These are phyloP conservation scores for Sutorius eximius DNA, from an alignment of 1,284 basidiomycete genomes.

Conservation along the genomic window DNA sequence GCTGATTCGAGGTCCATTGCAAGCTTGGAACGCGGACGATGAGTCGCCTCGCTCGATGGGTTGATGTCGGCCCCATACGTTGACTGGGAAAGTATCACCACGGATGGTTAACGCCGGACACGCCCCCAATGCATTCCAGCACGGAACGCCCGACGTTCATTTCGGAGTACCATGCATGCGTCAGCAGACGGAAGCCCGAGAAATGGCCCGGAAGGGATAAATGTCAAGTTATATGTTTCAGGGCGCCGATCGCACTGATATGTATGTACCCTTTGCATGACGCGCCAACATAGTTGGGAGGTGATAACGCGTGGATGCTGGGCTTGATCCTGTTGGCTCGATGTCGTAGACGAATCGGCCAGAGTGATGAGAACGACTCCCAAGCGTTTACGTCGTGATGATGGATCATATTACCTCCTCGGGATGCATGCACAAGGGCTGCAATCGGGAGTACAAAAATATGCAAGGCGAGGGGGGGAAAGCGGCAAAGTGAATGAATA, in stretches of 20 bases:
- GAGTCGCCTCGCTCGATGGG: not conserved
- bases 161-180: not conserved
- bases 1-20: not conserved
- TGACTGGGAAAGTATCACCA: not conserved
- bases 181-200: not conserved
- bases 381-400: not conserved
- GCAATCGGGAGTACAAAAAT: slow-evolving; percentile 8
- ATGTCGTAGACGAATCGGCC: not conserved
- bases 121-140: not conserved
- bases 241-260: not conserved
- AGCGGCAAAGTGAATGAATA: slow-evolving; percentile 8
- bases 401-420: slow-evolving; percentile 5
- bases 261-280: not conserved
- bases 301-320: not conserved
- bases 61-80: not conserved
- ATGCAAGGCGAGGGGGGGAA: slow-evolving; percentile 4
- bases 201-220: not conserved
- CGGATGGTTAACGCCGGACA: not conserved
- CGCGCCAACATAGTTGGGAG: not conserved
- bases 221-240: not conserved
- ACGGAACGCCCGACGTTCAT: not conserved
- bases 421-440: not conserved
- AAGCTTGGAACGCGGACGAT: not conserved
- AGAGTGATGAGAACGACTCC: not conserved
- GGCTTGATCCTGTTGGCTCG: slow-evolving; percentile 7